A percentile compares a stretch with the other conserved stretches of the same genome.
Evolutionary conservation across 1,139 yeast genomes (phyloP).

Genomic region (Candida frijolesensis): DNA sequence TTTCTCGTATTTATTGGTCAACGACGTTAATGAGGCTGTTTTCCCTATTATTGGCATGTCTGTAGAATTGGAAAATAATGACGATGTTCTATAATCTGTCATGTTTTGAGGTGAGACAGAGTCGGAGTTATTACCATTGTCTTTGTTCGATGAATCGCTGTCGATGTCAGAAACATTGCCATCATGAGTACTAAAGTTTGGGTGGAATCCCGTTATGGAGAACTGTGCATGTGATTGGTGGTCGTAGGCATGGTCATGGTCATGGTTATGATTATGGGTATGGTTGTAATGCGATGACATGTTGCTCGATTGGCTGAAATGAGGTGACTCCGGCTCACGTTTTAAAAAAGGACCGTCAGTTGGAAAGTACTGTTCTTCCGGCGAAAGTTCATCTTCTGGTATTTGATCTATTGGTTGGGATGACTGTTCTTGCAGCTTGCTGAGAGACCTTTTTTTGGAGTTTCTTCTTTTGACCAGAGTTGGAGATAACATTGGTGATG

Average conservation of each 20-base stretch:
- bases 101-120: constrained; percentile 12
- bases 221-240: not conserved
- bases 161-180: constrained; percentile 14
- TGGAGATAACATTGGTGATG: constrained; percentile 10
- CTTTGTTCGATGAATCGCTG: constrained; percentile 11
- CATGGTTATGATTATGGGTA: constrained; percentile 1
- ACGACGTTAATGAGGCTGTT: constrained; percentile 18
- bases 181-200: not conserved
- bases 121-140: not conserved
- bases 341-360: constrained; percentile 4
- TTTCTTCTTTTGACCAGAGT: constrained; percentile 4
- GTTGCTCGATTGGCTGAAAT: not conserved
- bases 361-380: not conserved
- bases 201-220: constrained; percentile 1
- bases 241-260: not conserved
- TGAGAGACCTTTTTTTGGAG: not conserved
- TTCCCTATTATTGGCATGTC: constrained; percentile 14
- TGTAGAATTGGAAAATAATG: constrained; percentile 11
- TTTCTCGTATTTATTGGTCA: constrained; percentile 32
- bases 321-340: not conserved
- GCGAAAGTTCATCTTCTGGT: constrained; percentile 2
- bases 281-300: constrained; percentile 5
- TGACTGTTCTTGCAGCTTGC: not conserved
- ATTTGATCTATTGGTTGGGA: not conserved
- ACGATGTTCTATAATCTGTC: constrained; percentile 8